Base-by-base conservation (phyloP, 306 rosid species). In the Ziziphus jujuba region DNA sequence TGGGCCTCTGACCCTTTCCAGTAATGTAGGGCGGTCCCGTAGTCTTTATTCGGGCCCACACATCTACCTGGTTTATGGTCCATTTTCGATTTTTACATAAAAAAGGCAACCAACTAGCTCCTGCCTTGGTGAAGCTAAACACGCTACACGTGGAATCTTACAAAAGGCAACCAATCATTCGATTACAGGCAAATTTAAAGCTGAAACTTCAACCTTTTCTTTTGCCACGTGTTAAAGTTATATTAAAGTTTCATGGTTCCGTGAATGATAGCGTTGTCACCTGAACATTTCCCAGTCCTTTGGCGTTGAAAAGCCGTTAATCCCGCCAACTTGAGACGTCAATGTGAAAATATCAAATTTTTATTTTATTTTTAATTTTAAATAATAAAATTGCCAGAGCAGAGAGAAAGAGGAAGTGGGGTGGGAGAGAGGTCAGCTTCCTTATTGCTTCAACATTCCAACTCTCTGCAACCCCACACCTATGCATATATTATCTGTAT, bases 341-440 rank as follows among this genome's bases (percentile, higher is more conserved):
- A 67, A 80, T 84, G 69, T 34, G 21, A 33, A 59, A 59, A 52
- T 48, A 38, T 36, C 31, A 25, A 50, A 57, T n/a, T n/a, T n/a
- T n/a, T n/a, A n/a, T n/a, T n/a, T n/a, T n/a, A 33, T 49, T 35
- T 40, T 40, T 2, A 5, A 34, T 12, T 1, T 16, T 7, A 50
- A 28, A 49, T 5, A 56, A 56, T 55, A 56, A 38, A 49, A 53
- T 3, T 8, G 12, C 36, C 36, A n/a, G 21, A 25, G n/a, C n/a
- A n/a, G 48, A 50, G 66, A 61, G 68, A 71, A 69, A 65, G 44
- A 77, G 59, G 63, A 48, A 78, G 40, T 50, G 54, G 34, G 77
- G 91, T 91, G 88, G 97, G 97, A 78, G 97, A 70, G 80, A 79
- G 81, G 96, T 91, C 97, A 72, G 79, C 85, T 78, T 91, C 93